phyloP scores from a whole-genome alignment of 2,329 filamentous ascomycete species.

The Claviceps paspali region DNA sequence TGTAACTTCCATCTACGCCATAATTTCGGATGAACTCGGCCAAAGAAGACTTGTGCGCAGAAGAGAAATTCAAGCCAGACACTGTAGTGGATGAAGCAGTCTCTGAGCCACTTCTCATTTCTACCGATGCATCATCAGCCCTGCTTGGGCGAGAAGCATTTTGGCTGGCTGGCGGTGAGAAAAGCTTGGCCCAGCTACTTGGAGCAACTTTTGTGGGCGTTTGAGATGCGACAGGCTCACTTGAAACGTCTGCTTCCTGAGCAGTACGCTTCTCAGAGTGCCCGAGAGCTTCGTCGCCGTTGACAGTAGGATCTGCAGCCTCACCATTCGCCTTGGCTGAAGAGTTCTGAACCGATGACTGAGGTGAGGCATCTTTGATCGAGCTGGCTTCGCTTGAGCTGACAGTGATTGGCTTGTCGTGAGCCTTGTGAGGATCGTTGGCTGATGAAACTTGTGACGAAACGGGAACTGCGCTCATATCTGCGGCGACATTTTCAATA shows the following conservation, averaged over 20 bases:
- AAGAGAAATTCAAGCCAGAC: constrained; percentile 22
- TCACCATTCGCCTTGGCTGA: background rate
- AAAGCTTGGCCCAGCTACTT: constrained; percentile 26
- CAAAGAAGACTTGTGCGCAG: constrained; percentile 41
- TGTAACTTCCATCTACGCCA: constrained; percentile 46
- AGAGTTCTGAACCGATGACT: background rate
- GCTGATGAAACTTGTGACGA: constrained; percentile 5
- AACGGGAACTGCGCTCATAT: background rate
- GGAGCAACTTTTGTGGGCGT: constrained; percentile 17
- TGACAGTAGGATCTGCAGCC: background rate
- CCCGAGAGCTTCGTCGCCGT: constrained; percentile 9
- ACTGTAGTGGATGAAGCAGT: constrained; percentile 6
- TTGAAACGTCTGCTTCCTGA: constrained; percentile 8
- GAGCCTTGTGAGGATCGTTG: background rate
- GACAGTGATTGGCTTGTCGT: background rate
- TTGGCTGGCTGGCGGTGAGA: constrained; percentile 16
- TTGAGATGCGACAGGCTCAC: constrained; percentile 8
- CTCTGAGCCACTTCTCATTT: constrained; percentile 13
- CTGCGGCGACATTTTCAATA: constrained; percentile 8
- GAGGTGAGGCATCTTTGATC: background rate
- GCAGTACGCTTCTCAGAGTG: constrained; percentile 11
- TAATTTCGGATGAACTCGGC: constrained; percentile 66
- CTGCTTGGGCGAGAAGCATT: constrained; percentile 8
- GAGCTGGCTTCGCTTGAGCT: background rate
- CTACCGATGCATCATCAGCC: constrained; percentile 14